phyloP scores from a whole-genome alignment of 305 asterid species.

The Fraxinus sp. region DNA sequence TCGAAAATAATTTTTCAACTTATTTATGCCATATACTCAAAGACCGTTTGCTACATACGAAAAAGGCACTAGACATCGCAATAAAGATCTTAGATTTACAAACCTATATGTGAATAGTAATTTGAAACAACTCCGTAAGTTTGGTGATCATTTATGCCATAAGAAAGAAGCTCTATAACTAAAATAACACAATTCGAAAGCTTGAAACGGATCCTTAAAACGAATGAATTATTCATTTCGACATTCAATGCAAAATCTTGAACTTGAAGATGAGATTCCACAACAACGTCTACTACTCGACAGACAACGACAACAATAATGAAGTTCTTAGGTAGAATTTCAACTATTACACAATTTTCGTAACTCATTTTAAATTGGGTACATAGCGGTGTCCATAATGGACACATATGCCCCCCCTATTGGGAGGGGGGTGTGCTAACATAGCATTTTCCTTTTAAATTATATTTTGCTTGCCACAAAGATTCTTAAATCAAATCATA shows the following conservation, averaged over 20 bases:
- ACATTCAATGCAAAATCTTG: not conserved
- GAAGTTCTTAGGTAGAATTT: not conserved
- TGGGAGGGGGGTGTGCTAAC: no score
- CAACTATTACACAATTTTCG: not conserved
- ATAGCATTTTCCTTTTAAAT: not conserved
- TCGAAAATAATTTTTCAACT: not conserved
- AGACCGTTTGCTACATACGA: not conserved
- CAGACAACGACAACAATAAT: not conserved
- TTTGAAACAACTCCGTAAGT: not conserved
- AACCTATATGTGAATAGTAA: not conserved
- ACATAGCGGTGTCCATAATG: no score
- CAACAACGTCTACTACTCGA: not conserved
- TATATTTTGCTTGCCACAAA: conserved; percentile 4
- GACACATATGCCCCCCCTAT: no score
- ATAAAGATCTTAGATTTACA: not conserved
- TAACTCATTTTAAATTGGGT: not conserved
- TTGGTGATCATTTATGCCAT: not conserved
- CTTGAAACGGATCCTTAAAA: not conserved
- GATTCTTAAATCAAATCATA: conserved; percentile 12
- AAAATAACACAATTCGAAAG: not conserved
- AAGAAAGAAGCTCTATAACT: not conserved
- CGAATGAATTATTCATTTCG: not conserved
- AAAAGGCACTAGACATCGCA: not conserved
- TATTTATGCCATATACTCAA: not conserved
- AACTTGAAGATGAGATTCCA: not conserved